Conservation (phyloP, 2,329 filamentous ascomycete genomes). For the Monilinia fructigena region DNA sequence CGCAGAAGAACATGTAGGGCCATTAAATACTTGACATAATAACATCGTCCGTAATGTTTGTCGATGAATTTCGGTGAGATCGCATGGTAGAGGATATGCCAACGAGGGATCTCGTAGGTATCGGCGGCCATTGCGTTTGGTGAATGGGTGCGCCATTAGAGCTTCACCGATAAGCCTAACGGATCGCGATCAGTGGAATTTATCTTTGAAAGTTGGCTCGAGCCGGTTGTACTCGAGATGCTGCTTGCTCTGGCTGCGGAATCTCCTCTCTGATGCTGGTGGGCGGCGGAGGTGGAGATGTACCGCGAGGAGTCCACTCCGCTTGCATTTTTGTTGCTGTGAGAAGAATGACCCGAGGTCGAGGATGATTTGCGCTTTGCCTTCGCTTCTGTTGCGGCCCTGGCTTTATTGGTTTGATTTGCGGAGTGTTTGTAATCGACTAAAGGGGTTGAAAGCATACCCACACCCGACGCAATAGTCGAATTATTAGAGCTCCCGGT, state of each 20-base stretch:
- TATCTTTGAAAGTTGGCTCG: slow-evolving; percentile 36
- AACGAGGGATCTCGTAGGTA: slow-evolving; percentile 74
- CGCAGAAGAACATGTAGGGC: slow-evolving; percentile 70
- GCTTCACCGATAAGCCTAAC: slow-evolving; percentile 27
- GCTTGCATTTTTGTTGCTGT: slow-evolving; percentile 35
- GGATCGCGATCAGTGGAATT: slow-evolving; percentile 32
- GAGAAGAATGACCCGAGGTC: slow-evolving; percentile 31
- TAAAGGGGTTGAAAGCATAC: slow-evolving; percentile 38
- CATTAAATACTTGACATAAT: slow-evolving; percentile 76
- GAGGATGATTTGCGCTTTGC: slow-evolving; percentile 33
- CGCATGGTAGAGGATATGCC: slow-evolving; percentile 82
- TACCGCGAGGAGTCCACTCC: slow-evolving; percentile 32
- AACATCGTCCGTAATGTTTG: slow-evolving; percentile 83
- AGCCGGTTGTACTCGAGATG: slow-evolving; percentile 36
- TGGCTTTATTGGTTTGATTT: slow-evolving; percentile 36
- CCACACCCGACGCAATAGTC: slow-evolving; percentile 16
- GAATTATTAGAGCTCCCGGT: not conserved
- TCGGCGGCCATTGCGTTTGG: slow-evolving; percentile 74
- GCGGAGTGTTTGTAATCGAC: slow-evolving; percentile 37
- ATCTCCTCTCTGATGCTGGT: slow-evolving; percentile 29
- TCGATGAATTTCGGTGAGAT: slow-evolving; percentile 81
- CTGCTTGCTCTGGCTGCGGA: slow-evolving; percentile 34
- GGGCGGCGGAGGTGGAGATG: slow-evolving; percentile 25
- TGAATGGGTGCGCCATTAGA: slow-evolving; percentile 53
- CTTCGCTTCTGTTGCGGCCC: slow-evolving; percentile 31